Conservation (phyloP, 371 early-diverging fungal species). For the Umbelopsis sp. region DNA sequence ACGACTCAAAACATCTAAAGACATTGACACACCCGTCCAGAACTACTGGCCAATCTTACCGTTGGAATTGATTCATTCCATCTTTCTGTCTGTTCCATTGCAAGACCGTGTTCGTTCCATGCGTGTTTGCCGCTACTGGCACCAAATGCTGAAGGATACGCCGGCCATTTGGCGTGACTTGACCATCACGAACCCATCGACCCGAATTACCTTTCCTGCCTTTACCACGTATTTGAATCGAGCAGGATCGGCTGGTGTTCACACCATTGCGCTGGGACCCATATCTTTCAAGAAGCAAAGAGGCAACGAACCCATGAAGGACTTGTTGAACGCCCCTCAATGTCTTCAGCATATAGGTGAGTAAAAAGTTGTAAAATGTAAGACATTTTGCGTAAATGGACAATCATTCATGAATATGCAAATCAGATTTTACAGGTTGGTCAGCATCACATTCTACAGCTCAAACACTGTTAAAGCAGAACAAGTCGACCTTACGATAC, state of each 20-base stretch:
- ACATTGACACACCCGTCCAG: neutral
- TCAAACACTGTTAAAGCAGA: neutral
- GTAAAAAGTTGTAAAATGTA: too few relatives aligned
- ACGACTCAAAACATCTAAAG: neutral
- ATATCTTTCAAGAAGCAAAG: neutral
- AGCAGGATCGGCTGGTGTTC: neutral
- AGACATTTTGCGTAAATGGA: too few relatives aligned
- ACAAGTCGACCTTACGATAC: neutral
- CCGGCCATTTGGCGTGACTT: slow-evolving; percentile 46
- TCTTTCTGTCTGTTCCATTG: slow-evolving; percentile 39
- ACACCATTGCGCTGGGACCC: neutral
- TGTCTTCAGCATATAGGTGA: too few relatives aligned
- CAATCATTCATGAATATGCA: too few relatives aligned
- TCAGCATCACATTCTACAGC: neutral
- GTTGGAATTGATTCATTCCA: slow-evolving; percentile 36
- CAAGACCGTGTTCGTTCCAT: slow-evolving; percentile 39
- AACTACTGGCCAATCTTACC: slow-evolving; percentile 27
- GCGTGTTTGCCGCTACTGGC: slow-evolving; percentile 41
- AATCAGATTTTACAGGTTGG: too few relatives aligned
- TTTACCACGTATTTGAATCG: neutral
- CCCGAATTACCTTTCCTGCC: neutral
- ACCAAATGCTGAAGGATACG: slow-evolving; percentile 31
- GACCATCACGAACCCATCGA: slow-evolving; percentile 4
- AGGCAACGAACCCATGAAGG: too few relatives aligned
- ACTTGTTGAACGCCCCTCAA: too few relatives aligned